Percentiles rank a stretch among this genome's conserved stretches.
These are phyloP conservation scores for Verbena officinalis DNA, from an alignment of 257 asterid genomes.

Conservation along the genomic window DNA sequence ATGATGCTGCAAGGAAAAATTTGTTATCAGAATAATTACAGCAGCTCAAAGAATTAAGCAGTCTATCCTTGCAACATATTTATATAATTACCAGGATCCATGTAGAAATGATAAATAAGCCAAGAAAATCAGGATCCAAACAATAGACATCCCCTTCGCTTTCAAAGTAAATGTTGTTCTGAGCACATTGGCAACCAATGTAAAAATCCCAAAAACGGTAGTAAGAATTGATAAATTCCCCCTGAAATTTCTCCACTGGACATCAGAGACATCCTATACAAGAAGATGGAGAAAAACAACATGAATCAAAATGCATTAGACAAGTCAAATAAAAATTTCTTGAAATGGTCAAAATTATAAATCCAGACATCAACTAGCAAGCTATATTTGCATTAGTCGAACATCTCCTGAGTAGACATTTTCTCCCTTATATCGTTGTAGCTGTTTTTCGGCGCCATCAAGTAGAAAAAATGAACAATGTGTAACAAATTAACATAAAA, in stretches of 20 bases:
- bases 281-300: slow-evolving; percentile 12
- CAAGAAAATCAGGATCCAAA: slow-evolving; percentile 74
- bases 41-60: slow-evolving; percentile 29
- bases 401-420: neutral
- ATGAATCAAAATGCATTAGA: slow-evolving; percentile 17
- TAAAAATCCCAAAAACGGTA: slow-evolving; percentile 66
- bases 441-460: slow-evolving; percentile 12
- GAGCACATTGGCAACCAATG: slow-evolving; percentile 60
- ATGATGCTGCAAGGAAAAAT: slow-evolving; percentile 58
- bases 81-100: slow-evolving; percentile 74
- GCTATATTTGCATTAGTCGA: too few species aligned
- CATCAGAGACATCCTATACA: slow-evolving; percentile 82
- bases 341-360: neutral
- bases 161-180: slow-evolving; percentile 52
- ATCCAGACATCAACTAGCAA: slow-evolving; percentile 15
- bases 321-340: neutral
- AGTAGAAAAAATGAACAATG: slow-evolving; percentile 14
- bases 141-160: slow-evolving; percentile 82
- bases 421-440: slow-evolving; percentile 4
- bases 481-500: neutral
- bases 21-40: slow-evolving; percentile 26
- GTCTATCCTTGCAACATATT: slow-evolving; percentile 13
- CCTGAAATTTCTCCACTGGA: slow-evolving; percentile 94
- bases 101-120: slow-evolving; percentile 75
- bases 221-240: slow-evolving; percentile 77